phyloP scores from a whole-genome alignment of 768 basidiomycete species.

The Tylopilus intermedius region DNA sequence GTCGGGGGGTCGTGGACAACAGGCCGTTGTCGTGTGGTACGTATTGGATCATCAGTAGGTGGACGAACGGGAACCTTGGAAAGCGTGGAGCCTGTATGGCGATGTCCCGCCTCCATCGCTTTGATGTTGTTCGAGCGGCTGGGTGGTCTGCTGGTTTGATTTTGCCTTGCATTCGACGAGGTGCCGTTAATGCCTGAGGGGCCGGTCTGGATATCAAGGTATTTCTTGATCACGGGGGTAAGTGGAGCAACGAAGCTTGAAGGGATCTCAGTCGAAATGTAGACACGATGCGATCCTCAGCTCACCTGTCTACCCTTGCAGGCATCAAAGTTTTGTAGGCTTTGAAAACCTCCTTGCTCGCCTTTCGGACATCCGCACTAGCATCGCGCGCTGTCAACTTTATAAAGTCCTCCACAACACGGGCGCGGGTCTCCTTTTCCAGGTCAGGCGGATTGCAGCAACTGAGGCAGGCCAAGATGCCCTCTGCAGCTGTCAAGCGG shows the following conservation, averaged over 20 bases:
- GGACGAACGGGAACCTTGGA: conserved; percentile 13
- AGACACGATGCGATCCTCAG: conserved; percentile 3
- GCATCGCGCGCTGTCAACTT: conserved; percentile 64
- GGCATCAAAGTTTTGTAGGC: conserved; percentile 72
- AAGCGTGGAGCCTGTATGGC: conserved; percentile 6
- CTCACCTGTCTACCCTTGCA: conserved; percentile 59
- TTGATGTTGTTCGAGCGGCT: conserved; percentile 18
- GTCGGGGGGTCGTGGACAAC: neutral
- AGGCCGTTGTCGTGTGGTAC: conserved; percentile 7
- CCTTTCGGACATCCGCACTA: conserved; percentile 68
- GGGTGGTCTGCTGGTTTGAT: conserved; percentile 20
- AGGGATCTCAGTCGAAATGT: conserved; percentile 5
- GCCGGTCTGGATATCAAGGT: conserved; percentile 48
- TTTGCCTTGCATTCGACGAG: conserved; percentile 12
- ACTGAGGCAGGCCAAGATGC: conserved; percentile 60
- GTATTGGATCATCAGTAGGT: neutral
- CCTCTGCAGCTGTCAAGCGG: conserved; percentile 62
- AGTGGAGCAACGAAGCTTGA: conserved; percentile 68
- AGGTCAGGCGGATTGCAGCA: conserved; percentile 76
- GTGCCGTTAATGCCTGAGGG: neutral
- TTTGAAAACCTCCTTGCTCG: conserved; percentile 66
- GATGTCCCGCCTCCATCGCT: conserved; percentile 7
- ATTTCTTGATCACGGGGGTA: conserved; percentile 72
- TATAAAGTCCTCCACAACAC: conserved; percentile 68
- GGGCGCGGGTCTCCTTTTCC: conserved; percentile 60